phyloP scores from a whole-genome alignment of 495 filamentous ascomycete species.

The Peziza echinospora region DNA sequence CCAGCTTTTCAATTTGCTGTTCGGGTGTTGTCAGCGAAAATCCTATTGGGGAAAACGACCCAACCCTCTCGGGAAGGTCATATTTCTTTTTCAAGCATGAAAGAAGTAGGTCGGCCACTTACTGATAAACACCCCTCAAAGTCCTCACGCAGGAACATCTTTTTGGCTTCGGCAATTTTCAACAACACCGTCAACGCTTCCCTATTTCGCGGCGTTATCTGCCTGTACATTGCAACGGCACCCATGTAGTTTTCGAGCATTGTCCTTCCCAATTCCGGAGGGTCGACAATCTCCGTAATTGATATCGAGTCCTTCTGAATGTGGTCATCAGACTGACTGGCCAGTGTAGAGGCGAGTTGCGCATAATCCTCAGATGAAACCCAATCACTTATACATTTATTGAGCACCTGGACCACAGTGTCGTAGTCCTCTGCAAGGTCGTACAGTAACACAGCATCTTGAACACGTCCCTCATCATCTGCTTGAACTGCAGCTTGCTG shows the following conservation, averaged over 20 bases:
- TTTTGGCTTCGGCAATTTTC: constrained; percentile 56
- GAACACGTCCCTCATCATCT: constrained; percentile 77
- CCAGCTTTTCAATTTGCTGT: constrained; percentile 48
- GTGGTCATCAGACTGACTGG: not conserved
- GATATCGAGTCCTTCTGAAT: not conserved
- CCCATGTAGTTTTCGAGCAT: constrained; percentile 56
- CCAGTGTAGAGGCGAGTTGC: not conserved
- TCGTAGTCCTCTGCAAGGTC: constrained; percentile 91
- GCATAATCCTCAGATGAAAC: constrained; percentile 24
- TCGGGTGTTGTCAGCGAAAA: not conserved
- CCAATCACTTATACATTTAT: constrained; percentile 72
- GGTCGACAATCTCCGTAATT: constrained; percentile 70
- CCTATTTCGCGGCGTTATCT: constrained; percentile 31
- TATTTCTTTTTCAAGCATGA: no score
- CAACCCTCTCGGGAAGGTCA: not conserved
- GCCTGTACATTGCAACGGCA: constrained; percentile 10
- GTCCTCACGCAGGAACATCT: constrained; percentile 38
- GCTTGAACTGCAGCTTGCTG: constrained; percentile 74
- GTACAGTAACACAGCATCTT: constrained; percentile 82
- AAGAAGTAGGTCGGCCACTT: no score
- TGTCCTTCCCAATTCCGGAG: constrained; percentile 48
- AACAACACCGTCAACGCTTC: constrained; percentile 51
- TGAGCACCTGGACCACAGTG: constrained; percentile 67
- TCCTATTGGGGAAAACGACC: constrained; percentile 2
- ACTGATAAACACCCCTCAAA: constrained; percentile 71